Conservation (phyloP, 192 early-diverging fungal genomes). For the Endogone sp. region DNA sequence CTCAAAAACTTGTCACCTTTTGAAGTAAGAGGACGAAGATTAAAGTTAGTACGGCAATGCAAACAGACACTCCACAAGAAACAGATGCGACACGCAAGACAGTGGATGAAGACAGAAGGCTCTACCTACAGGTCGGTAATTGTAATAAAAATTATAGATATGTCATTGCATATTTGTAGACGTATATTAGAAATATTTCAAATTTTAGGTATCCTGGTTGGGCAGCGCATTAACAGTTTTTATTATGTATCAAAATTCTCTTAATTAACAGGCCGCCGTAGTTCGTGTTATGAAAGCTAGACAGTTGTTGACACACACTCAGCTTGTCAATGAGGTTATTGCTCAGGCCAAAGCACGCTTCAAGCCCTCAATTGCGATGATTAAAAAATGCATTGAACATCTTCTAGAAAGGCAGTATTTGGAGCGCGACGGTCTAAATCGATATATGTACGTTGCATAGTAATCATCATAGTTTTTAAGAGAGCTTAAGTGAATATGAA, state of each 20-base stretch:
- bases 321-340: conserved; percentile 74
- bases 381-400: conserved; percentile 84
- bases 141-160: background rate
- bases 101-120: conserved; percentile 75
- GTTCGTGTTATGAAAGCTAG: conserved; percentile 86
- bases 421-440: conserved; percentile 55
- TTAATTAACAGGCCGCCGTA: conserved; percentile 77
- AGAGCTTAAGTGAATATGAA: too few species aligned
- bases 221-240: conserved; percentile 6
- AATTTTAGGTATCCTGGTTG: too few species aligned
- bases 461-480: background rate
- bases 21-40: conserved; percentile 79
- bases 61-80: conserved; percentile 60
- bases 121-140: conserved; percentile 60
- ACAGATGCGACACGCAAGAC: conserved; percentile 50
- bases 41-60: conserved; percentile 58
- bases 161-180: too few species aligned
- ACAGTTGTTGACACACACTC: conserved; percentile 57
- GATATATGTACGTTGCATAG: conserved; percentile 68
- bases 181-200: too few species aligned
- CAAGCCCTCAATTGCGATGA: conserved; percentile 61
- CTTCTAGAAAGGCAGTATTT: conserved; percentile 84
- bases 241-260: conserved; percentile 49
- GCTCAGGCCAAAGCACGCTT: conserved; percentile 67
- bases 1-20: conserved; percentile 21